Evolutionary conservation across 306 rosid genomes (phyloP).

Genomic region (Citrullus amarus): DNA sequence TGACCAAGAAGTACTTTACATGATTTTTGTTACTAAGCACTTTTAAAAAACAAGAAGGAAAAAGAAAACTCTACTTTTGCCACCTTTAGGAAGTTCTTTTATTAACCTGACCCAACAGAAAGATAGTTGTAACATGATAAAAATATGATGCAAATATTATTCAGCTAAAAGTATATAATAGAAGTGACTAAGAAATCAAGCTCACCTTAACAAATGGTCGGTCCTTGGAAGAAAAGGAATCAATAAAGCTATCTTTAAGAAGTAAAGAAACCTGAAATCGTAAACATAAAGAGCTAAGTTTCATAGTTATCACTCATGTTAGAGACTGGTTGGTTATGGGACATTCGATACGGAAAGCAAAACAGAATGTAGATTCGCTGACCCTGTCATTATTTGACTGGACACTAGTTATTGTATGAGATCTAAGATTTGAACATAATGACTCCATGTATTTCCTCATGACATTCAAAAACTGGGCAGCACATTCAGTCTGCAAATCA

Average conservation of each 20-base stretch:
- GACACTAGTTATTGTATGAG: constrained; percentile 76
- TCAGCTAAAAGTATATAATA: not conserved
- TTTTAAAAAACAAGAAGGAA: not conserved
- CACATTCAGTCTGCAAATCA: constrained; percentile 51
- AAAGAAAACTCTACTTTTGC: not conserved
- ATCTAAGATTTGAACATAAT: constrained; percentile 64
- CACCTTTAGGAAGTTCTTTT: not conserved
- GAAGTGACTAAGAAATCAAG: not conserved
- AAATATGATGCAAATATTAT: not conserved
- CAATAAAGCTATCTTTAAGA: constrained; percentile 86
- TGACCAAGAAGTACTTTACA: not conserved
- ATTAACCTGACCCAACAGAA: not conserved
- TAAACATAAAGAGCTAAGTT: constrained; percentile 9
- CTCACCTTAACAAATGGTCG: constrained; percentile 77
- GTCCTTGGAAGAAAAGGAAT: constrained; percentile 73
- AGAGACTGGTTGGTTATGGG: not conserved
- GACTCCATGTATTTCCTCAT: constrained; percentile 65
- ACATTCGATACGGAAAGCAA: constrained; percentile 9
- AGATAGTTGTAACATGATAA: not conserved
- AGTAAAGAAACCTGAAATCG: constrained; percentile 85
- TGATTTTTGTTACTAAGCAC: not conserved
- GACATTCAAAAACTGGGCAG: constrained; percentile 49
- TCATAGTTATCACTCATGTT: not conserved
- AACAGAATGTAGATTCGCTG: constrained; percentile 13
- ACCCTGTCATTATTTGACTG: constrained; percentile 83